Conservation (phyloP, 2,329 filamentous ascomycete genomes). For the Boeremia exigua region DNA sequence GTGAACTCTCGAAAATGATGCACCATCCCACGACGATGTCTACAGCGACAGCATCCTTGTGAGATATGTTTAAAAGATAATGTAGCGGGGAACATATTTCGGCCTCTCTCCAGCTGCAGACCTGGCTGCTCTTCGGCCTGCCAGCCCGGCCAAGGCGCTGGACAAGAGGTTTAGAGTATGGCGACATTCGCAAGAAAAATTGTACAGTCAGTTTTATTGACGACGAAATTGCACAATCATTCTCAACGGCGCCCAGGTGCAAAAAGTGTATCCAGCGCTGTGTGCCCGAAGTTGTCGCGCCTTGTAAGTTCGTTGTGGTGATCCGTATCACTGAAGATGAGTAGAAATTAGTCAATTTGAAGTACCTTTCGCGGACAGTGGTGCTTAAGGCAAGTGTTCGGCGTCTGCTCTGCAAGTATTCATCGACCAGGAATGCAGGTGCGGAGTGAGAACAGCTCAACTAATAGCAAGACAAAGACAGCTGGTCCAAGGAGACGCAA, state of each 20-base stretch:
- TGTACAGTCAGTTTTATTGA: background rate
- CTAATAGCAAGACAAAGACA: too few relatives aligned
- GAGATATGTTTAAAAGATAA: too few relatives aligned
- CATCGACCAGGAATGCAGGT: too few relatives aligned
- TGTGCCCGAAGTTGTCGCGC: background rate
- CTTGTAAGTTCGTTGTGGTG: background rate
- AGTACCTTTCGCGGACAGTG: background rate
- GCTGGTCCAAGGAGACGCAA: too few relatives aligned
- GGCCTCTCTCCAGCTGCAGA: background rate
- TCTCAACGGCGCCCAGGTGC: background rate
- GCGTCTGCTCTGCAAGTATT: background rate
- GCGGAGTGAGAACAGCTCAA: too few relatives aligned
- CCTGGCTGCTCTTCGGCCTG: background rate
- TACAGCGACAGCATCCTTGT: background rate
- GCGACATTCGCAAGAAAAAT: background rate
- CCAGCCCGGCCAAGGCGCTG: background rate
- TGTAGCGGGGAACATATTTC: too few relatives aligned
- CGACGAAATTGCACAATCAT: background rate
- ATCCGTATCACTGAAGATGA: background rate
- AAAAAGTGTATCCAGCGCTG: background rate
- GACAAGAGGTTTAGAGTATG: background rate
- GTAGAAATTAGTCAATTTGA: background rate
- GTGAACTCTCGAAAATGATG: too few relatives aligned
- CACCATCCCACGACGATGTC: background rate
- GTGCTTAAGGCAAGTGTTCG: background rate